A percentile compares a stretch with the other conserved stretches of the same genome.
Evolutionary conservation across 2,329 filamentous ascomycete species (phyloP).

Genomic region (Colletotrichum falcatum): DNA sequence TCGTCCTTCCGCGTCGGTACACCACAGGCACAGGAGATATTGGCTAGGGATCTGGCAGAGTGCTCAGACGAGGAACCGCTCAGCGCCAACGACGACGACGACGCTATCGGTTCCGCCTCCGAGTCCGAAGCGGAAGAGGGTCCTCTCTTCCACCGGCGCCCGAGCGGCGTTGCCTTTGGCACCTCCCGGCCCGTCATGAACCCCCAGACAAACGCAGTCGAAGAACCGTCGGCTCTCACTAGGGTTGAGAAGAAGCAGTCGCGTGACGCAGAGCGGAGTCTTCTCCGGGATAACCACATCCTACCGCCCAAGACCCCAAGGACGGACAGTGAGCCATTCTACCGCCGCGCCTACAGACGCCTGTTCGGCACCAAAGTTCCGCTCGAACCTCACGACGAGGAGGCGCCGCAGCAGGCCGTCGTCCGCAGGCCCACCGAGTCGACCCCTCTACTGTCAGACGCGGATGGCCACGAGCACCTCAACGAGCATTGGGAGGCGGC

Average conservation of each 20-base stretch:
- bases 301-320: conserved; percentile 69
- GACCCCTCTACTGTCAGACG: conserved; percentile 53
- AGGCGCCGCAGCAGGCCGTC: conserved; percentile 45
- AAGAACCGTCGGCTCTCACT: conserved; percentile 63
- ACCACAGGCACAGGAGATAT: conserved; percentile 73
- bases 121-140: conserved; percentile 53
- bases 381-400: conserved; percentile 53
- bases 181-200: conserved; percentile 78
- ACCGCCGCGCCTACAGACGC: conserved; percentile 57
- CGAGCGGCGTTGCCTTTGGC: conserved; percentile 80
- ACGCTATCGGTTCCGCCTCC: conserved; percentile 47
- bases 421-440: conserved; percentile 56
- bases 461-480: conserved; percentile 63
- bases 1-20: conserved; percentile 70
- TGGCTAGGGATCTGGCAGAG: conserved; percentile 75
- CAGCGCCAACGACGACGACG: conserved; percentile 47
- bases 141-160: conserved; percentile 77
- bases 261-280: conserved; percentile 67
- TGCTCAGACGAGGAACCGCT: conserved; percentile 63
- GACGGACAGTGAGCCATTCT: conserved; percentile 50
- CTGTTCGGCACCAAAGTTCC: conserved; percentile 69
- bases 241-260: conserved; percentile 67
- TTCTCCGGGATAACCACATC: conserved; percentile 74
- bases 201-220: conserved; percentile 54
- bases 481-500: conserved; percentile 88